A percentile compares a stretch with the other conserved stretches of the same genome.
Conservation (phyloP, 2,329 filamentous ascomycete species). For the Fusarium oligoseptatum region DNA sequence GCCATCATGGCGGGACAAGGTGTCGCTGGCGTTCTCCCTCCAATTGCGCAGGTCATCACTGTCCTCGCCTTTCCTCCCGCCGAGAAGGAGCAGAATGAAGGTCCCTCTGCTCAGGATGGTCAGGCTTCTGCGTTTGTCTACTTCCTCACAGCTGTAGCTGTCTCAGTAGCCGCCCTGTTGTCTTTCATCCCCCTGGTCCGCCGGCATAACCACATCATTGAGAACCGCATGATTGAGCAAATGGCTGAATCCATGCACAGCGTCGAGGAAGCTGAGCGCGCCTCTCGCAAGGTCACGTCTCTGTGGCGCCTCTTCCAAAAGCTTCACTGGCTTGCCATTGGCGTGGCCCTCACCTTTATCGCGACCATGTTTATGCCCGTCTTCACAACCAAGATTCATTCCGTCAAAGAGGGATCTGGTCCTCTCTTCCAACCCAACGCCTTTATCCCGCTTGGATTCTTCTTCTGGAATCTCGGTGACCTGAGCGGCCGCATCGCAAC, state of each 20-base stretch:
- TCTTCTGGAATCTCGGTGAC: conserved; percentile 95
- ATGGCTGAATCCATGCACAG: conserved; percentile 65
- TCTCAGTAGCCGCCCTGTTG: conserved; percentile 78
- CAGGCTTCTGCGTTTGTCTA: conserved; percentile 83
- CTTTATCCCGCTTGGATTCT: conserved; percentile 91
- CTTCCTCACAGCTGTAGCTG: conserved; percentile 86
- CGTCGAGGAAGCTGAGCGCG: conserved; percentile 66
- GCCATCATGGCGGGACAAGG: conserved; percentile 97
- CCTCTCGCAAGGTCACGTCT: conserved; percentile 63
- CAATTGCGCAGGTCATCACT: conserved; percentile 86
- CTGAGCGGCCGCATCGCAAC: conserved; percentile 81
- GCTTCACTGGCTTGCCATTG: conserved; percentile 81
- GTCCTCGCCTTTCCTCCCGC: conserved; percentile 71
- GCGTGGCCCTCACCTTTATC: conserved; percentile 84
- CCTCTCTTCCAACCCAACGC: conserved; percentile 77
- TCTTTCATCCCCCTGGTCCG: conserved; percentile 81
- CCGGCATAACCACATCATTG: conserved; percentile 67
- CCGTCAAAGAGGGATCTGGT: conserved; percentile 57
- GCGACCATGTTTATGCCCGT: conserved; percentile 96
- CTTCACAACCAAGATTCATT: conserved; percentile 78
- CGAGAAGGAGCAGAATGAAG: conserved; percentile 43
- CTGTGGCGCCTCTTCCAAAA: conserved; percentile 80
- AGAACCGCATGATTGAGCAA: conserved; percentile 61
- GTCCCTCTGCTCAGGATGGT: conserved; percentile 42
- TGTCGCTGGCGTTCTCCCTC: conserved; percentile 89